These are phyloP conservation scores for Syzygium oleosum DNA, from an alignment of 345 rosid genomes.

Conservation along the genomic window DNA sequence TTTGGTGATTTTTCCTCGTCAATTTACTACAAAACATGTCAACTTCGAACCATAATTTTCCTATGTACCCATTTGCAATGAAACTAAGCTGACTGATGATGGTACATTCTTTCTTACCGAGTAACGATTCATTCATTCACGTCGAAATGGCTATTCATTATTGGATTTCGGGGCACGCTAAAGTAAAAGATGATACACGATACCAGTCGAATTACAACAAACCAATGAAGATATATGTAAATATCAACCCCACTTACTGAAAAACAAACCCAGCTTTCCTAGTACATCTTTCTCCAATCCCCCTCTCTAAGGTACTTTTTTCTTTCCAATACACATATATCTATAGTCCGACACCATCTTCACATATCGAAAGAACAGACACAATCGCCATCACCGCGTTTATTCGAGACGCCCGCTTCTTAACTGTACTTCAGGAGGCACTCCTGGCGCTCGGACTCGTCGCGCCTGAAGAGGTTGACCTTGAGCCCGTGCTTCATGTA, in stretches of 20 bases:
- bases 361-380: background rate
- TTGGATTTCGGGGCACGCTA: background rate
- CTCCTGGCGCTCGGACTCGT: constrained; percentile 16
- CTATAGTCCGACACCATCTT: background rate
- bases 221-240: background rate
- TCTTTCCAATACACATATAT: background rate
- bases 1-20: no score
- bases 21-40: no score
- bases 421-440: background rate
- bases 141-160: background rate
- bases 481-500: constrained; percentile 81
- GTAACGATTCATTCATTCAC: background rate
- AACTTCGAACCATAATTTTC: no score
- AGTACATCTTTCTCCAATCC: background rate
- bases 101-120: background rate
- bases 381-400: background rate
- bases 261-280: background rate
- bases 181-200: background rate
- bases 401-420: background rate
- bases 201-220: background rate
- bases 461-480: constrained; percentile 39
- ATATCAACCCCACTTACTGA: background rate
- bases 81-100: background rate
- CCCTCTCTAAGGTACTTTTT: background rate
- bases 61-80: accelerated